Conservation (phyloP, 768 basidiomycete species). For the Clavaria fumosa region DNA sequence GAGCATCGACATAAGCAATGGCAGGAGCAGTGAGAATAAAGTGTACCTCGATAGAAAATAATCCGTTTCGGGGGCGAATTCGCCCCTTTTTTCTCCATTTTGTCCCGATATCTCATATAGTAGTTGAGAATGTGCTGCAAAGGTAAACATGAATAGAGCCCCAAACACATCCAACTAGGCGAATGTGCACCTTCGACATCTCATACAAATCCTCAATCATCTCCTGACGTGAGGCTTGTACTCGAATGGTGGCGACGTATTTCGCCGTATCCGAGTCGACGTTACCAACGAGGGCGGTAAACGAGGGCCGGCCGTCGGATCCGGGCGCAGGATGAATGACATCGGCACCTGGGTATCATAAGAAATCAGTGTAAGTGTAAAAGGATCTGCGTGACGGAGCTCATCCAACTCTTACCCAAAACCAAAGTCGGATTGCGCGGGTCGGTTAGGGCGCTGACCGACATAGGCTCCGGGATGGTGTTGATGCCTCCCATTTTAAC, state of each 20-base stretch:
- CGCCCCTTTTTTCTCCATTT: conserved; percentile 34
- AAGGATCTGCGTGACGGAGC: neutral
- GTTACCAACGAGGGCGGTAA: conserved; percentile 66
- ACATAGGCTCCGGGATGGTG: conserved; percentile 53
- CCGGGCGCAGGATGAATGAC: conserved; percentile 77
- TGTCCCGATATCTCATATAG: conserved; percentile 42
- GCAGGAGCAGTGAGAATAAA: conserved; percentile 6
- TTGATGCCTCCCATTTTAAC: conserved; percentile 80
- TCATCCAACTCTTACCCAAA: conserved; percentile 36
- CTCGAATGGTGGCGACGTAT: conserved; percentile 46
- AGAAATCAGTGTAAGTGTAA: conserved; percentile 1
- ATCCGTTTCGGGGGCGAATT: conserved; percentile 45
- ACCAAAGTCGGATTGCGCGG: conserved; percentile 62
- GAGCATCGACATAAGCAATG: conserved; percentile 9
- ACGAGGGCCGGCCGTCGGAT: conserved; percentile 64
- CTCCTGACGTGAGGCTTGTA: conserved; percentile 56
- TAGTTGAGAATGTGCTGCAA: conserved; percentile 35
- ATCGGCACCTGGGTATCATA: conserved; percentile 51
- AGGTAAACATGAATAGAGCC: too few relatives aligned
- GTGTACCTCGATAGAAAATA: conserved; percentile 58
- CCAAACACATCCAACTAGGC: neutral
- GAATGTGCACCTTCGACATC: conserved; percentile 40
- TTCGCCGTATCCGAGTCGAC: conserved; percentile 66
- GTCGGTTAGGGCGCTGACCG: conserved; percentile 51
- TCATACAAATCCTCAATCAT: conserved; percentile 57